Evolutionary conservation across 805 yeast genomes (phyloP), one percentile per base, ranked within the genome.

Genomic region (Barnettozyma siamensis): DNA sequence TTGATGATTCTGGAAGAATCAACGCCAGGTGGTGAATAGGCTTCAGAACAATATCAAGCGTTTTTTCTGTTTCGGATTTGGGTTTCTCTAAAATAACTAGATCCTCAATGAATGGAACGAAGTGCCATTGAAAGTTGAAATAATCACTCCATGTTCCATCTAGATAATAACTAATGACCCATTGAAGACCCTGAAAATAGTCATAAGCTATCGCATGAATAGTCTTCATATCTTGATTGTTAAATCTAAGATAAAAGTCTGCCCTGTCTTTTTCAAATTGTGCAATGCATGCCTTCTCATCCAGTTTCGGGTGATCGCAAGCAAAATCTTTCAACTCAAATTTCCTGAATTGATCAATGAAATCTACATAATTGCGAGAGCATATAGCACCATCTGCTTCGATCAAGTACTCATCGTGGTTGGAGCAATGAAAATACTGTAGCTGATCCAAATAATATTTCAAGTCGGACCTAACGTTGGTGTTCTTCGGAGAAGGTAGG

Each of bases 51-150:
- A 45, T 32, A 3, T 31, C 24, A 9, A 6, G 10, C 1, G 40
- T 96, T 58, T 88, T 7, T 96, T 15, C 11, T 16, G 2, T 15
- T 10, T 85, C 0, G 96, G 96, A 7, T 58, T 58, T 5, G 7
- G 13, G 6, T 58, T 58, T 6, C 88, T 87, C 47, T 67, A 57
- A 13, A 76, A 78, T 53, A 84, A 87, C 20, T 63, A 91, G 70
- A 63, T 93, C 97, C 2, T 95, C 82, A 42, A 88, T 80, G 65
- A 91, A 75, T 18, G 99, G 98, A 10, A 96, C 76, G 60, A 86
- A 88, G 55, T 85, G 94, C 60, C 84, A 82, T 41, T 69, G 73
- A 59, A 75, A 93, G 54, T 70, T 83, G 96, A 96, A 91, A 35
- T 81, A 78, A 94, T 96, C 86, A 2, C 95, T 83, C 16, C 83